Conservation (phyloP, 176 grass and related monocot species). For the Musa acuminata region DNA sequence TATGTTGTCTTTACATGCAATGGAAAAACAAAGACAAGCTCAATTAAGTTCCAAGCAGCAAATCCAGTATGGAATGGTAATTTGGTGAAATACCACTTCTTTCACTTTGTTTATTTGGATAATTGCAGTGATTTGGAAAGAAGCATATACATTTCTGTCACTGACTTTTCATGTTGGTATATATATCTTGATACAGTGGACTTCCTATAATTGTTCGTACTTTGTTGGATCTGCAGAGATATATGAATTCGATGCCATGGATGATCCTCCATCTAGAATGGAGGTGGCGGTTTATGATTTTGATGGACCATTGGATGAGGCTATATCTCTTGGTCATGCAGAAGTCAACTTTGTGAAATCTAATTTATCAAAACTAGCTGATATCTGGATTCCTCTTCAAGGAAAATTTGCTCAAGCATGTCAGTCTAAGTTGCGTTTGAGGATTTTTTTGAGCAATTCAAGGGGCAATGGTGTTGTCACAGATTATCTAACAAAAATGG, state of each 20-base stretch:
- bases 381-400: conserved; percentile 89
- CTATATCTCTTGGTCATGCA: conserved; percentile 71
- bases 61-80: conserved; percentile 93
- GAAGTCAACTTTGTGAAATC: conserved; percentile 96
- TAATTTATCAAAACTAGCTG: conserved; percentile 67
- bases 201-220: conserved; percentile 15
- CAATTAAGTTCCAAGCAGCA: conserved; percentile 82
- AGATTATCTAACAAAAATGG: conserved; percentile 79
- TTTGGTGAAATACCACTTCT: conserved; percentile 1
- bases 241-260: conserved; percentile 96
- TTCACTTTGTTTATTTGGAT: conserved; percentile 19
- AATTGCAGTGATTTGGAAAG: not conserved
- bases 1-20: conserved; percentile 95
- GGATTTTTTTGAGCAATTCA: conserved; percentile 87
- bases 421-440: conserved; percentile 72
- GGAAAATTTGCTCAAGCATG: conserved; percentile 77
- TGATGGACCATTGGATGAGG: conserved; percentile 81
- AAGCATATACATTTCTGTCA: not conserved
- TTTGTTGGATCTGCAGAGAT: conserved; percentile 51
- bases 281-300: conserved; percentile 85
- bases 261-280: conserved; percentile 84
- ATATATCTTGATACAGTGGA: conserved; percentile 7
- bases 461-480: conserved; percentile 53
- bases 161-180: conserved; percentile 2
- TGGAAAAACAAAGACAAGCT: conserved; percentile 85